Percentiles rank a stretch among this genome's conserved stretches.
Evolutionary conservation across 768 basidiomycete genomes (phyloP).

Genomic region (Russula compacta): DNA sequence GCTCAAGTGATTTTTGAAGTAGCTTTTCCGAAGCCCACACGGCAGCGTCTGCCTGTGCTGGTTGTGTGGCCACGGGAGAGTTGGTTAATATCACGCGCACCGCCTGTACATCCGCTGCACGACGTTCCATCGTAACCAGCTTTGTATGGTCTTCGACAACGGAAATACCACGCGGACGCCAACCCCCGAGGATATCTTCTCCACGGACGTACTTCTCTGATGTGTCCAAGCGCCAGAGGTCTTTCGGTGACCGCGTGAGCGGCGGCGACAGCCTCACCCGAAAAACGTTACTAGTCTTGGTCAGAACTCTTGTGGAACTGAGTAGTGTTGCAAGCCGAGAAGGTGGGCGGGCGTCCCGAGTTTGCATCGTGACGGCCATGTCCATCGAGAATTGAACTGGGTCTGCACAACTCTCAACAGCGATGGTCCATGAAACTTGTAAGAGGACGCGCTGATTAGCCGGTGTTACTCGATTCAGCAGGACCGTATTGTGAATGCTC

Average conservation of each 20-base stretch:
- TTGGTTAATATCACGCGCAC: constrained; percentile 66
- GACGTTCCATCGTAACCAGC: constrained; percentile 59
- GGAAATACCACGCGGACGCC: constrained; percentile 84
- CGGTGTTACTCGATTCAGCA: constrained; percentile 80
- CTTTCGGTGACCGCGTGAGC: constrained; percentile 74
- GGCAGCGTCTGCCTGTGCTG: constrained; percentile 42
- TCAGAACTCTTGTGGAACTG: constrained; percentile 64
- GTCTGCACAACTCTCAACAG: constrained; percentile 74
- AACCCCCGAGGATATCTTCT: constrained; percentile 72
- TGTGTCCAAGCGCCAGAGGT: constrained; percentile 93
- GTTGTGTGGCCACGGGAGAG: constrained; percentile 36
- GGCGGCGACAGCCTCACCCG: constrained; percentile 73
- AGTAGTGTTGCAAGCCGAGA: constrained; percentile 70
- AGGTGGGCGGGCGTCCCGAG: constrained; percentile 78
- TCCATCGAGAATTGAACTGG: constrained; percentile 89
- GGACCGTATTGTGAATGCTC: constrained; percentile 74
- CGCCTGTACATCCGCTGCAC: constrained; percentile 85
- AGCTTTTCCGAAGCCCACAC: constrained; percentile 62
- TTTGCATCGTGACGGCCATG: constrained; percentile 72
- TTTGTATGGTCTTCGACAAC: constrained; percentile 81
- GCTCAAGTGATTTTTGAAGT: constrained; percentile 52
- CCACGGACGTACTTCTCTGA: constrained; percentile 91
- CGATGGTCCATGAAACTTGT: constrained; percentile 68
- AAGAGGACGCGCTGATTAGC: constrained; percentile 71
- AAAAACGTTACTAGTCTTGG: constrained; percentile 80